Evolutionary conservation across 768 basidiomycete genomes (phyloP).

Genomic region (Termitomyces sp.): DNA sequence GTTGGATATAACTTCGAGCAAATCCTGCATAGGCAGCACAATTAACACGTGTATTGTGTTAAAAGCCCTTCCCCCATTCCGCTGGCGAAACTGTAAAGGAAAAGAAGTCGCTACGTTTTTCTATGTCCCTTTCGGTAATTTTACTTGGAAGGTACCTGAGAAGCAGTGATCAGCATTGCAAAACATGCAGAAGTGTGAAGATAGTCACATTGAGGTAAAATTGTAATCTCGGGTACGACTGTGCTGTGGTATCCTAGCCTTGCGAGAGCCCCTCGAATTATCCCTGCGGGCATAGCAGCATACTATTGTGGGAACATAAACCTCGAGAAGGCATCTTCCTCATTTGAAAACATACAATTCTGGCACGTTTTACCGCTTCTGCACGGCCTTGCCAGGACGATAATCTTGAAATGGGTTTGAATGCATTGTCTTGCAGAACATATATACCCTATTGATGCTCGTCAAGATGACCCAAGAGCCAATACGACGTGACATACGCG

Average conservation of each 20-base stretch:
- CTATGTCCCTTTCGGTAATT: conserved; percentile 62
- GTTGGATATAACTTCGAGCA: neutral
- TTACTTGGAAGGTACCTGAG: conserved; percentile 80
- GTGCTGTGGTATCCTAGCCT: conserved; percentile 74
- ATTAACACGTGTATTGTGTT: neutral
- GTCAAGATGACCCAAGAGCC: neutral
- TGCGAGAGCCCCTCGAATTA: conserved; percentile 79
- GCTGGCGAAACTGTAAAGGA: neutral
- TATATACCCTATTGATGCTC: conserved; percentile 69
- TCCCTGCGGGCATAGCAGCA: conserved; percentile 76
- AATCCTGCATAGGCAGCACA: neutral
- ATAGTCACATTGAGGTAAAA: conserved; percentile 78
- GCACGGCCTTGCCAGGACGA: conserved; percentile 79
- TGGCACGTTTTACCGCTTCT: conserved; percentile 69
- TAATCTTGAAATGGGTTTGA: conserved; percentile 79
- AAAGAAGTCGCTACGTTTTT: neutral
- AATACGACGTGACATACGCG: conserved; percentile 50
- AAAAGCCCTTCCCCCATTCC: neutral
- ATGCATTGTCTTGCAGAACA: conserved; percentile 88
- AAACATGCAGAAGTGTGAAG: neutral
- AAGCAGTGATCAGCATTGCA: conserved; percentile 2
- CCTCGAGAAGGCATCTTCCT: neutral
- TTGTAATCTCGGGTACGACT: conserved; percentile 75
- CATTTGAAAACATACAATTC: conserved; percentile 48
- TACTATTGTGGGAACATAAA: conserved; percentile 46